Base-by-base conservation (phyloP, 192 early-diverging fungal species). In the Podila clonocystis region DNA sequence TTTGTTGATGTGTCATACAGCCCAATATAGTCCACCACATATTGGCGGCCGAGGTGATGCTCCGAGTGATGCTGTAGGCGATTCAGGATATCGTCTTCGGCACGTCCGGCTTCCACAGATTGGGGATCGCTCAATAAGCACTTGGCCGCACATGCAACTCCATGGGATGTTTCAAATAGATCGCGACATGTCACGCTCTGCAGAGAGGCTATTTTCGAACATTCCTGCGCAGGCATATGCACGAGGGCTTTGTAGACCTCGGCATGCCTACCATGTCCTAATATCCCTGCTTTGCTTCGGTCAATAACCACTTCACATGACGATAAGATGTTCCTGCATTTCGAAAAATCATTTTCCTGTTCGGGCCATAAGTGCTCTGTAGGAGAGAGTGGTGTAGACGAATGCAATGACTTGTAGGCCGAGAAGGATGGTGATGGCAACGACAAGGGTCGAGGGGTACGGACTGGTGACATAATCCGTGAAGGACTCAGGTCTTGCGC, bases 231-330 rank as follows among this genome's bases (percentile, higher is more conserved):
- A 50, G 3, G 77, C 61, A 15, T 62, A 55, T 73, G 77, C 38
- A 80, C 24, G 19, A 68, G 20, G 19, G 77, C 77, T 31, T 61
- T 80, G 65, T 82, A 82, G 15, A 82, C 79, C 19, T 74, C 72
- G 1, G 79, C 72, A 30, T 82, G 72, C 22, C 72, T 65, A 41
- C 80, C 80, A 28, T 75, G 65, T 59, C 80, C 80, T 1, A 82
- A 63, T 1, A 75, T 6, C 33, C 70, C 58, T 11, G 30, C 9
- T 36, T 65, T 74, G 34, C 52, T 75, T 4, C 52, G 58, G 15
- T 72, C 73, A 38, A 75, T 15, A 48, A 12, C 62, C 15, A 82
- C 49, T 4, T 58, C 52, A 65, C 72, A 80, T 12, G 77, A 41
- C 26, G 24, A 67, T 8, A 22, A 24, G 17, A 58, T 63, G 17